phyloP scores from a whole-genome alignment of 202 grass and related monocot genomes.

The Cymbopogon flexuosus region DNA sequence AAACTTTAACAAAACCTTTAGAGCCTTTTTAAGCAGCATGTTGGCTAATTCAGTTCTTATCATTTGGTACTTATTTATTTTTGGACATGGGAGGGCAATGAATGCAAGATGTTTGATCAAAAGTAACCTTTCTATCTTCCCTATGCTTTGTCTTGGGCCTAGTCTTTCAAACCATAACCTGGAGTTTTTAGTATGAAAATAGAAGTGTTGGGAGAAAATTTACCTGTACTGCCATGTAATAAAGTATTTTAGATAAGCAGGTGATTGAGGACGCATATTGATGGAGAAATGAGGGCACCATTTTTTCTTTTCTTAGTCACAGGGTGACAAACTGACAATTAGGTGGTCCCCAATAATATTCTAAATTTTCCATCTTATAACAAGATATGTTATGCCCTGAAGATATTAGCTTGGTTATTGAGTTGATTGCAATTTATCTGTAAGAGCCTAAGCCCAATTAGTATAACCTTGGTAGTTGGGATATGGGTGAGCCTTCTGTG shows the following conservation, averaged over 20 bases:
- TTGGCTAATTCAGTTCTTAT: neutral
- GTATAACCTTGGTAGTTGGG: neutral
- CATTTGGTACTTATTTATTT: neutral
- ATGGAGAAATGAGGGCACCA: neutral
- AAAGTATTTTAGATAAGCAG: neutral
- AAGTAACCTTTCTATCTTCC: neutral
- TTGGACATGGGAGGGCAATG: neutral
- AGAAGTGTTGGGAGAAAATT: neutral
- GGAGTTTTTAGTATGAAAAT: neutral
- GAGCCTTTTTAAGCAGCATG: neutral
- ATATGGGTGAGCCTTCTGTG: neutral
- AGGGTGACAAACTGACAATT: neutral
- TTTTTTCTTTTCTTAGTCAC: neutral
- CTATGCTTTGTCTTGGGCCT: neutral
- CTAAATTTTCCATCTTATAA: neutral
- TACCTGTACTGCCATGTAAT: neutral
- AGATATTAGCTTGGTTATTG: neutral
- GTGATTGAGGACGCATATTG: neutral
- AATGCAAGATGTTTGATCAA: neutral
- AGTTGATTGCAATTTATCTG: neutral
- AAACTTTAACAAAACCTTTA: neutral
- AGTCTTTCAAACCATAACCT: neutral
- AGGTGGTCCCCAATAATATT: neutral
- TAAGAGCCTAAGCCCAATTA: neutral
- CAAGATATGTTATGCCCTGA: neutral